These are phyloP conservation scores for Pyrenochaeta sp. DNA, from an alignment of 2,329 filamentous ascomycete genomes.

Conservation along the genomic window DNA sequence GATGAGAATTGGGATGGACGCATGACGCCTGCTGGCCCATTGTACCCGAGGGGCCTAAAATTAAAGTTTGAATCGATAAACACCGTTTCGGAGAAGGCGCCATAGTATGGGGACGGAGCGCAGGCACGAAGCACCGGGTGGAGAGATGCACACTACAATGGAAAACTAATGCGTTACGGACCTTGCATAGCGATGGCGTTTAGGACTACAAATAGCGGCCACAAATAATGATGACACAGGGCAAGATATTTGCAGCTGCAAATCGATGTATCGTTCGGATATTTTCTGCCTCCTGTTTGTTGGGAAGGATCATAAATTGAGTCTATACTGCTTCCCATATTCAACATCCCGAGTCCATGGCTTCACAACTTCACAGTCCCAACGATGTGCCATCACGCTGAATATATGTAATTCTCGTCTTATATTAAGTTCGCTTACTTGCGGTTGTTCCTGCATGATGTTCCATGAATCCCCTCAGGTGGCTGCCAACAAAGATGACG, in stretches of 20 bases:
- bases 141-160: neutral
- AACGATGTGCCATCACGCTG: neutral
- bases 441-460: neutral
- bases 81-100: neutral
- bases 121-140: neutral
- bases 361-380: neutral
- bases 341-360: neutral
- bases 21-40: conserved; percentile 37
- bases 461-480: neutral
- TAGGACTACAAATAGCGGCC: neutral
- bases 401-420: neutral
- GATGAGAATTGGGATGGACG: conserved; percentile 37
- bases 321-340: neutral
- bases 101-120: neutral
- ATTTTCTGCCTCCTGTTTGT: neutral
- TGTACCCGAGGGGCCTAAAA: conserved; percentile 30
- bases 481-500: no score
- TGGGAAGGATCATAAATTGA: neutral
- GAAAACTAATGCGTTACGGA: neutral
- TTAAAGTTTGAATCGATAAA: conserved; percentile 26
- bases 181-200: neutral
- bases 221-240: neutral
- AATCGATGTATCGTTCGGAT: neutral
- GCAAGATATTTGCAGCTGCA: neutral
- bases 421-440: neutral